phyloP scores from a whole-genome alignment of 495 filamentous ascomycete species.

The Aspergillus sclerotioniger region DNA sequence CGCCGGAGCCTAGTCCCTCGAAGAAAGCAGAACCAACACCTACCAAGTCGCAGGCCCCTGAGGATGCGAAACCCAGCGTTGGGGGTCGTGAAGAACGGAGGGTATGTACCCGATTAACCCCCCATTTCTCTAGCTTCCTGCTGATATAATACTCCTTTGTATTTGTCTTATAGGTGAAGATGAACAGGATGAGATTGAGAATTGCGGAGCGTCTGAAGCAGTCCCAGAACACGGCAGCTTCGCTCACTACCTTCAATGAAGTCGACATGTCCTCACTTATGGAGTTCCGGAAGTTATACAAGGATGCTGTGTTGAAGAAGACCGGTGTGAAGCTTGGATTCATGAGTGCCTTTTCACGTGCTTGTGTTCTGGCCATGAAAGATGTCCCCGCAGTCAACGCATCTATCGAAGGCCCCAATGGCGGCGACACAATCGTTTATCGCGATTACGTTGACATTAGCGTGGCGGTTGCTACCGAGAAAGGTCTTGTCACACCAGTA shows the following conservation, averaged over 20 bases:
- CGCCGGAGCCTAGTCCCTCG: conserved; percentile 39
- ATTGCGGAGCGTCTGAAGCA: conserved; percentile 98
- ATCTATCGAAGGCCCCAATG: conserved; percentile 91
- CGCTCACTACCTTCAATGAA: conserved; percentile 97
- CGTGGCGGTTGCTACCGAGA: conserved; percentile 95
- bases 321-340: conserved; percentile 97
- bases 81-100: conserved; percentile 87
- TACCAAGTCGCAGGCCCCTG: conserved; percentile 23
- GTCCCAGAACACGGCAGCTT: conserved; percentile 97
- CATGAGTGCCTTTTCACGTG: conserved; percentile 95
- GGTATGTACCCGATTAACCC: conserved; percentile 51
- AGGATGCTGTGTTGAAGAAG: conserved; percentile 93
- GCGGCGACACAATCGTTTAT: conserved; percentile 97
- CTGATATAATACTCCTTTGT: conserved; percentile 3
- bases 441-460: conserved; percentile 97
- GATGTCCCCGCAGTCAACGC: conserved; percentile 96
- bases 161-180: conserved; percentile 70
- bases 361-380: conserved; percentile 88
- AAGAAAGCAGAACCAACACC: conserved; percentile 42
- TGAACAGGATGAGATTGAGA: conserved; percentile 98
- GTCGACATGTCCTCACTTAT: conserved; percentile 98
- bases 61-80: conserved; percentile 38
- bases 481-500: conserved; percentile 94
- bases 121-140: not conserved
- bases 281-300: conserved; percentile 95